Percentiles rank a stretch among this genome's conserved stretches.
Evolutionary conservation across 2,329 filamentous ascomycete genomes (phyloP).

Genomic region (Claviceps pusilla): DNA sequence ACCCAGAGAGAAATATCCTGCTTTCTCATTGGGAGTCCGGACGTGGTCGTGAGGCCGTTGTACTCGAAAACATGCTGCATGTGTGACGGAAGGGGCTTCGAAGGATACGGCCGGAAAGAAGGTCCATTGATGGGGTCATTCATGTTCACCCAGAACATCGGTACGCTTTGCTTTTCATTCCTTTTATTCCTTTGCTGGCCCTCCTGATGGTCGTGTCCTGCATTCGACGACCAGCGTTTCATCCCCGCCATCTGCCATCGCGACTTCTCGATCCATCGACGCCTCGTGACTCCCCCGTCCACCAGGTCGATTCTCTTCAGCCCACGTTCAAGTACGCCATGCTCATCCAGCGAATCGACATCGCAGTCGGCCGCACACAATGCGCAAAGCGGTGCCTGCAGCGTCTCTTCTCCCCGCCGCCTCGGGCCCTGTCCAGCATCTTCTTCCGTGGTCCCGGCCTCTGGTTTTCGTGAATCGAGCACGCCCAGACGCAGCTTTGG

Average conservation of each 20-base stretch:
- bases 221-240: neutral
- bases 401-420: slow-evolving; percentile 24
- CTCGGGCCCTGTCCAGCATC: slow-evolving; percentile 2
- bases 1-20: neutral
- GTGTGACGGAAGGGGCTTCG: slow-evolving; percentile 36
- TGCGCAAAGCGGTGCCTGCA: slow-evolving; percentile 33
- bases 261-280: slow-evolving; percentile 23
- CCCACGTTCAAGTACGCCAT: slow-evolving; percentile 24
- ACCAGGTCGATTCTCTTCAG: slow-evolving; percentile 26
- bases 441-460: slow-evolving; percentile 10
- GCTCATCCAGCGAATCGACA: slow-evolving; percentile 16
- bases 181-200: slow-evolving; percentile 6
- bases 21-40: neutral
- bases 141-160: slow-evolving; percentile 34
- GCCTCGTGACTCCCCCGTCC: slow-evolving; percentile 32
- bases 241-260: slow-evolving; percentile 4
- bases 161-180: slow-evolving; percentile 8
- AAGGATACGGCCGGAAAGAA: slow-evolving; percentile 31
- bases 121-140: slow-evolving; percentile 31
- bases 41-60: neutral
- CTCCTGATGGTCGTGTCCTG: slow-evolving; percentile 3
- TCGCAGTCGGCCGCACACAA: slow-evolving; percentile 29
- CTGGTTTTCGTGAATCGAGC: slow-evolving; percentile 17
- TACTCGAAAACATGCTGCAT: slow-evolving; percentile 20
- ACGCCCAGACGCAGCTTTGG: slow-evolving; percentile 22